Evolutionary conservation across 2,329 filamentous ascomycete species (phyloP), one percentile per base, ranked within the genome.

Genomic region (Cladosporium sp.): DNA sequence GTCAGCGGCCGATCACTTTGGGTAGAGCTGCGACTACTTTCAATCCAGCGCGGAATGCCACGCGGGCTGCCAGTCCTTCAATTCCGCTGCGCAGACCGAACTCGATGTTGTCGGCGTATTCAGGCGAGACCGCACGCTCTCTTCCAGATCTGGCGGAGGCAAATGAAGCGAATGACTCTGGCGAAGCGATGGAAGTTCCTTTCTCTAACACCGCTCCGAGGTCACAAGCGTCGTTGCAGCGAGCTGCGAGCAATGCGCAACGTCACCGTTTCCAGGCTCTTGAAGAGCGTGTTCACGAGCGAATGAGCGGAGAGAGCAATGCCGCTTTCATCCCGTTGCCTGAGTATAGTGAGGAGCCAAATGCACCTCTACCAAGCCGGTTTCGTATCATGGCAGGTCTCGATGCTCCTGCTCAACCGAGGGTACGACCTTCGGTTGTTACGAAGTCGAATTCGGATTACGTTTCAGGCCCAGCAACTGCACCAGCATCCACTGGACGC

Each of bases 241-340:
- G 66, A n/a, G 65, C 66, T 18, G 65, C 67, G 15, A 86, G 85
- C 17, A 86, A 87, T 40, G 80, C 81, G n/a, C 88, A 83, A 58
- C 80, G 86, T 50, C 80, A 82, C 50, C 76, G 85, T n/a, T 79
- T 87, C 59, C 84, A 85, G 39, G 76, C 76, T 3, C 75, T 80
- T 2, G 74, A 81, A 17, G 76, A 78, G 51, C 58, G 62, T 30
- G 78, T 76, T 27, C 78, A 80, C 18, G 64, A 65, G 29, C 56
- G 60, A 27, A 54, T 59, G 39, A 62, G 58, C 43, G 54, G 54
- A 1, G 88, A 91, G 64, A 86, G 86, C 8, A 86, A 88, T 61
- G 87, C 88, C 59, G 89, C 86, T 82, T 85, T 89, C n/a, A 83
- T 88, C 9, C 86, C 88, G 4, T 86, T 89, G 19, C 88, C 88